Evolutionary conservation across 371 early-diverging fungal genomes (phyloP).

Genomic region (Mucor mucedo): DNA sequence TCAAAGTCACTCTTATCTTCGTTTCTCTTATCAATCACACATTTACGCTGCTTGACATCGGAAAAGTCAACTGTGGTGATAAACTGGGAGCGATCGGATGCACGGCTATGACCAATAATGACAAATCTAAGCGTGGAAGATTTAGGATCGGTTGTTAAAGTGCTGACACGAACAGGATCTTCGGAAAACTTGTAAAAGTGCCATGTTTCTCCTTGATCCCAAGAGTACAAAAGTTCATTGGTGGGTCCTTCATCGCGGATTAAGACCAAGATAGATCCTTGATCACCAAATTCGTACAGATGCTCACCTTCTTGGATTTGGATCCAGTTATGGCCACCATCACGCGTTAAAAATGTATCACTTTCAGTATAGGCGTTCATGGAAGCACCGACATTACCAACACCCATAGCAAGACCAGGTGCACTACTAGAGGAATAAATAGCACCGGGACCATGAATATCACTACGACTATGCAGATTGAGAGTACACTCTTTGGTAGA

Average conservation of each 20-base stretch:
- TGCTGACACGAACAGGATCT: conserved; percentile 48
- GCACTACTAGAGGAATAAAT: conserved; percentile 77
- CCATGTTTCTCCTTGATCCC: conserved; percentile 77
- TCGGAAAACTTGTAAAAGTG: conserved; percentile 51
- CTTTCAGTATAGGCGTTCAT: conserved; percentile 66
- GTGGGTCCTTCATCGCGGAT: conserved; percentile 77
- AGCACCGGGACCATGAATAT: conserved; percentile 65
- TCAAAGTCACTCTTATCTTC: conserved; percentile 76
- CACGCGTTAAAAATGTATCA: conserved; percentile 81
- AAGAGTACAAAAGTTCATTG: conserved; percentile 67
- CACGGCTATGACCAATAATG: conserved; percentile 51
- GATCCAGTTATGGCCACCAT: conserved; percentile 82
- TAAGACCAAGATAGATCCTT: conserved; percentile 75
- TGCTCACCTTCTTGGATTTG: conserved; percentile 62
- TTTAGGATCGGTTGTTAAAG: conserved; percentile 66
- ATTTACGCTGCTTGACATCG: conserved; percentile 39
- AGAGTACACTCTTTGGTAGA: conserved; percentile 63
- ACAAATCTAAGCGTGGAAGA: conserved; percentile 63
- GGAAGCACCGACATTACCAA: conserved; percentile 84
- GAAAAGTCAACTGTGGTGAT: conserved; percentile 55
- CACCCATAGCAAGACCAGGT: conserved; percentile 88
- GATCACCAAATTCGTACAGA: conserved; percentile 84
- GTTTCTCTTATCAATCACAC: conserved; percentile 59
- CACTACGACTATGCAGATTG: conserved; percentile 78
- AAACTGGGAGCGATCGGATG: conserved; percentile 30